These are phyloP conservation scores for Penicillium sp. DNA, from an alignment of 2,329 filamentous ascomycete species.

Conservation along the genomic window DNA sequence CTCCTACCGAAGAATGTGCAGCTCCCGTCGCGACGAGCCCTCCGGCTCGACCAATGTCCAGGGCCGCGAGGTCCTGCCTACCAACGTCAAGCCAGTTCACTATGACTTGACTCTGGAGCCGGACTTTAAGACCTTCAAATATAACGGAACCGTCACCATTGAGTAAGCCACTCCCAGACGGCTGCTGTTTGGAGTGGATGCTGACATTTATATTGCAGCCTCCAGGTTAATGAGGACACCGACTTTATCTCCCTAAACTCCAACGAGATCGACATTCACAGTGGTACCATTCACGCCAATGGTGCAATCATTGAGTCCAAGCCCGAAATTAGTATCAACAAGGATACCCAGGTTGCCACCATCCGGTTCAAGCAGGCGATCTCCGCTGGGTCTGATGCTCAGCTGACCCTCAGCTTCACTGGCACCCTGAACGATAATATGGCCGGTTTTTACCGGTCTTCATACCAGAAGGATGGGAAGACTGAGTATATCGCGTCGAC, in stretches of 20 bases:
- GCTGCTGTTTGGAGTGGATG: neutral
- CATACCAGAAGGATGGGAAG: conserved; percentile 83
- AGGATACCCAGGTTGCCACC: conserved; percentile 78
- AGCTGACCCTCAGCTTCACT: conserved; percentile 75
- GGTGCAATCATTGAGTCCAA: conserved; percentile 63
- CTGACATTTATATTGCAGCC: conserved; percentile 45
- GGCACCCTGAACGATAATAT: conserved; percentile 89
- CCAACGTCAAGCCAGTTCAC: conserved; percentile 88
- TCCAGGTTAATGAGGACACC: conserved; percentile 83
- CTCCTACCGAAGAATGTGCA: conserved; percentile 78
- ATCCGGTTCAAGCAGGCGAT: conserved; percentile 76
- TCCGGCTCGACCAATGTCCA: conserved; percentile 63
- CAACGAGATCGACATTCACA: conserved; percentile 81
- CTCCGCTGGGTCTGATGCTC: conserved; percentile 74
- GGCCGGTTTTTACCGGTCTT: conserved; percentile 96
- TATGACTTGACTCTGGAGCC: conserved; percentile 92
- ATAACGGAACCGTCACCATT: conserved; percentile 80
- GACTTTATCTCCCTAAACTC: conserved; percentile 86
- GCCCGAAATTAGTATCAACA: conserved; percentile 72
- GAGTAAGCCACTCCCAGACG: conserved; percentile 57
- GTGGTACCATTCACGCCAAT: conserved; percentile 65
- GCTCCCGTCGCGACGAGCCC: conserved; percentile 62
- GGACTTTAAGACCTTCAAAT: conserved; percentile 84
- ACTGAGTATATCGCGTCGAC: conserved; percentile 84
- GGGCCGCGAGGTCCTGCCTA: conserved; percentile 82